phyloP scores from a whole-genome alignment of 169 alveolate genomes.

The Blepharisma undulans region DNA sequence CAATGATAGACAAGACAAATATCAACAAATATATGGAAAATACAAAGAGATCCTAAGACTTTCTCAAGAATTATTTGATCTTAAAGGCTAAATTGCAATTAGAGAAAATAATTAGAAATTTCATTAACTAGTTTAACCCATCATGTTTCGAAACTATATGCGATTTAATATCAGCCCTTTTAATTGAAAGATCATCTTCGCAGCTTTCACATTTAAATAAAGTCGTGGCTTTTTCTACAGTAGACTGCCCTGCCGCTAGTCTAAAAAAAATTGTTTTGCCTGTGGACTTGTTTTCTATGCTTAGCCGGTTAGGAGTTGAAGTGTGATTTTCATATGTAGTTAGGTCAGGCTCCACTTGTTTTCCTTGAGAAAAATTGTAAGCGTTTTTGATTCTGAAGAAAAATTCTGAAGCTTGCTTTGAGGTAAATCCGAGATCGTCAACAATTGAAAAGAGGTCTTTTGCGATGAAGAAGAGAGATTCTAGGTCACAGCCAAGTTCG shows the following conservation, averaged over 20 bases:
- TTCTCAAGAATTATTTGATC: not conserved
- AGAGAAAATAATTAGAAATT: too few relatives aligned
- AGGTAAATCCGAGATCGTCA: not conserved
- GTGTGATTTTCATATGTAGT: not conserved
- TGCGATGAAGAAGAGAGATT: not conserved
- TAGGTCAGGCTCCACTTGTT: not conserved
- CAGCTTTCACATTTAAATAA: not conserved
- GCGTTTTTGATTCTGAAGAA: not conserved
- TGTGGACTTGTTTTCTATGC: not conserved
- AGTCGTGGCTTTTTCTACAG: not conserved
- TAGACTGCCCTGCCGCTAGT: not conserved
- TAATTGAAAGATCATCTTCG: not conserved
- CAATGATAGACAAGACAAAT: not conserved
- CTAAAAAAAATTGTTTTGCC: not conserved
- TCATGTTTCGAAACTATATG: not conserved
- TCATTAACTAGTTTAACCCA: not conserved
- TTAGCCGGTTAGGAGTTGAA: not conserved
- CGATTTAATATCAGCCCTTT: not conserved
- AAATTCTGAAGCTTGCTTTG: not conserved
- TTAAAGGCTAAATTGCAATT: not conserved
- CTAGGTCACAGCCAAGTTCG: constrained; percentile 11
- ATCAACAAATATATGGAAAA: not conserved
- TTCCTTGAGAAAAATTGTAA: not conserved
- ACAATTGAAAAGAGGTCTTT: constrained; percentile 16
- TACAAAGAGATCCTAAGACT: too few relatives aligned